phyloP scores from a whole-genome alignment of 371 early-diverging fungal species.

The Mucor lusitanicus region DNA sequence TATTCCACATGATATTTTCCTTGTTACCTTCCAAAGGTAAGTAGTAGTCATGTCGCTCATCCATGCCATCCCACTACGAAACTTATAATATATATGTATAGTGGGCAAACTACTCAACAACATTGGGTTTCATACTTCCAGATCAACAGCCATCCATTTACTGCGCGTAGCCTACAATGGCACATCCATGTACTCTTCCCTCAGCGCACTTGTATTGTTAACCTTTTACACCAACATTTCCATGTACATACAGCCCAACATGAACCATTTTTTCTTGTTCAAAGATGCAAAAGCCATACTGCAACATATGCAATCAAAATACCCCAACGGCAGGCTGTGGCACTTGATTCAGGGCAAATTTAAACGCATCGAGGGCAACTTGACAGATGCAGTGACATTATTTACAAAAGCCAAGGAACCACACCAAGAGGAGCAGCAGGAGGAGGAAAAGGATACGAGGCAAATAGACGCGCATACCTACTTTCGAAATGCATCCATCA shows the following conservation, averaged over 20 bases:
- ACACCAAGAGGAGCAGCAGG: neutral
- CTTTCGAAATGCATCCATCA: conserved; percentile 10
- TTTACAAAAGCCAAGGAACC: conserved; percentile 12
- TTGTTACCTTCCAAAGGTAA: conserved; percentile 36
- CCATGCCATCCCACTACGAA: no score
- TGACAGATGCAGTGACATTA: conserved; percentile 11
- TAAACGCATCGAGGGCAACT: conserved; percentile 15
- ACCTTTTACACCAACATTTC: conserved; percentile 27
- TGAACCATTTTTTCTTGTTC: conserved; percentile 11
- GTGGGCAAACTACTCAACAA: conserved; percentile 24
- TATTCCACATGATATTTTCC: conserved; percentile 31
- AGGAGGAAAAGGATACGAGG: neutral
- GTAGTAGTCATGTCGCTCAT: no score
- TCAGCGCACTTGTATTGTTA: conserved; percentile 23
- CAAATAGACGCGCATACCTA: neutral
- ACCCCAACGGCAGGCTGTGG: conserved; percentile 24
- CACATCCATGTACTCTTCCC: conserved; percentile 24
- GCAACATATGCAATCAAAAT: conserved; percentile 15
- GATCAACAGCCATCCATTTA: conserved; percentile 17
- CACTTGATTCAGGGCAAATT: conserved; percentile 26
- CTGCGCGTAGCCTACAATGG: conserved; percentile 17
- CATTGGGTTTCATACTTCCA: conserved; percentile 22
- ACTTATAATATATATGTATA: no score
- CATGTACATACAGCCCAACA: conserved; percentile 23
- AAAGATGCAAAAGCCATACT: conserved; percentile 15